A percentile compares a stretch with the other conserved stretches of the same genome.
Evolutionary conservation across 139 green algal species (phyloP).

Genomic region (Eudorina sp.): DNA sequence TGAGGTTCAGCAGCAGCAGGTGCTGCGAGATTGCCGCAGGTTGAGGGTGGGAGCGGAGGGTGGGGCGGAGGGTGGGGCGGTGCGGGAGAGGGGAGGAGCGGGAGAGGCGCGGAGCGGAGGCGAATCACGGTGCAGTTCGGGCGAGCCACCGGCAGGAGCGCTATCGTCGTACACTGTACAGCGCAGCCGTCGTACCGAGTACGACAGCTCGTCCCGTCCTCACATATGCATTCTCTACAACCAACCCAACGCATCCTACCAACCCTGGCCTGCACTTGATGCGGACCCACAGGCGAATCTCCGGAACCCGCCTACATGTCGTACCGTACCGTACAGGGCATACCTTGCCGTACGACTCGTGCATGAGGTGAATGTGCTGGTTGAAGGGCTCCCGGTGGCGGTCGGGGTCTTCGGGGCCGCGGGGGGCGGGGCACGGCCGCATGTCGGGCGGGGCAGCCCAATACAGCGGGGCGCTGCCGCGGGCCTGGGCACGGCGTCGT

Average conservation of each 20-base stretch:
- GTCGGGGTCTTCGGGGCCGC: background rate
- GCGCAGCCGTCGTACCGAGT: too few species aligned
- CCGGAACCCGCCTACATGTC: too few species aligned
- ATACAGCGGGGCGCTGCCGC: background rate
- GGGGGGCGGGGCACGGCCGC: background rate
- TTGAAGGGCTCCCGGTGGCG: background rate
- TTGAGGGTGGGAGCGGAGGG: too few species aligned
- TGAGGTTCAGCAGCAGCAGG: background rate
- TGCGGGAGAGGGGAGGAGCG: background rate
- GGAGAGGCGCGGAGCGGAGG: background rate
- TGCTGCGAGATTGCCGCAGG: too few species aligned
- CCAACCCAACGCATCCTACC: too few species aligned
- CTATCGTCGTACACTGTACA: too few species aligned
- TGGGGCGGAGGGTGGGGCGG: background rate
- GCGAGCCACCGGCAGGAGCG: background rate
- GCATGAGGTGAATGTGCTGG: background rate
- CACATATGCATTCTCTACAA: too few species aligned
- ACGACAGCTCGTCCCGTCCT: too few species aligned
- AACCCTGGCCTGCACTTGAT: too few species aligned
- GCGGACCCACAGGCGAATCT: too few species aligned
- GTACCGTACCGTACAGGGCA: too few species aligned
- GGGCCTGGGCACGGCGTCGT: too few species aligned
- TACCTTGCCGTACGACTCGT: background rate
- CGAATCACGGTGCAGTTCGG: background rate
- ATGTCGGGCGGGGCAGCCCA: slow-evolving; percentile 20